Base-by-base conservation (phyloP, 192 early-diverging fungal genomes). In the Gaertneriomyces semiglobifer region DNA sequence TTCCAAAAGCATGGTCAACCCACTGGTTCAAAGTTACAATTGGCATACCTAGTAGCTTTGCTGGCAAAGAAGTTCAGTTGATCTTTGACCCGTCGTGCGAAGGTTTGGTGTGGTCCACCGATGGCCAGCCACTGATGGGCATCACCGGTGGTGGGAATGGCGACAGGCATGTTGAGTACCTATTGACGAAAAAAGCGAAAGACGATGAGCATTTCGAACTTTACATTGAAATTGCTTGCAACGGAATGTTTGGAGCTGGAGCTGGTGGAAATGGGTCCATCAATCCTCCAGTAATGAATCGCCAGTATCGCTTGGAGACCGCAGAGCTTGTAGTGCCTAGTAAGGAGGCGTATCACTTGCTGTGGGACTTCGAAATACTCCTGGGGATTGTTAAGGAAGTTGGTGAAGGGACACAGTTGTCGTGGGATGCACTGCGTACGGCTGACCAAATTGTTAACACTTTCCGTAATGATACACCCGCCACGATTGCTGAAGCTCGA, bases 221-320 rank as follows among this genome's bases (percentile, higher is more conserved):
- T 54, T 95, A 89, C 70, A 69, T 97, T 44, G 97, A 98, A 64
- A 86, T 93, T 55, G 93, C 90, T 1, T 93, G 92, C 71, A 97
- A 98, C 70, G 88, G 88, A 33, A 81, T 97, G 87, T 95, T 96
- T 81, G 95, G 96, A 18, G 79, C 79, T 43, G 92, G 90, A 20
- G 72, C 79, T 14, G 78, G 74, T 69, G 66, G 66, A 4, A 66
- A 66, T 50, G 66, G 66, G 33, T 60, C 58, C 9, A 90, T 90
- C 57, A 76, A 79, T 7, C 84, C 92, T 1, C 92, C 92, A 0
- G 76, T 90, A 33, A 77, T 83, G 7, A 74, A 92, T 68, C 74
- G 84, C 6, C 56, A 65, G 42, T 98, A 87, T 64, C 53, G 25
- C 6, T 76, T 98, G 8, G 41, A 66, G 16, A 78, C 71, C 33